Base-by-base conservation (phyloP, 176 grass and related monocot species). In the Juncus inflexus region DNA sequence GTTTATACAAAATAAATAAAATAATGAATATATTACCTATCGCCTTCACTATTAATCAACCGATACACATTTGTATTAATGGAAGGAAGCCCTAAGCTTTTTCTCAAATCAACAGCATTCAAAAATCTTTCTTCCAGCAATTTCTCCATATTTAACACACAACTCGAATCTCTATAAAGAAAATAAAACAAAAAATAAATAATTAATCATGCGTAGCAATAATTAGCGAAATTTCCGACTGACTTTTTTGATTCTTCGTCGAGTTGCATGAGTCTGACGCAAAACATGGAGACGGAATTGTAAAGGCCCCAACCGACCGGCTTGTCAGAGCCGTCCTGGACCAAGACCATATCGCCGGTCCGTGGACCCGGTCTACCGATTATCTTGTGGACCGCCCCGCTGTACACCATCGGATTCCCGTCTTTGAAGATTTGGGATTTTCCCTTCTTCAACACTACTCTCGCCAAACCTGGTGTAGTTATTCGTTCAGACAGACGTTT, bases 241-340 rank as follows among this genome's bases (percentile, higher is more conserved):
- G 47, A 91, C 87, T 84, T 91, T 86, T 42, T 86, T 63, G 73
- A 77, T 65, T 97, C 92, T 71, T 97, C 84, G 86, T 97, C 92
- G 37, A 86, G 70, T 62, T 97, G 92, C 92, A 97, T 89, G 56
- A 97, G 77, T 14, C 92, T 78, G 37, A 97, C 92, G 74, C 82
- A 97, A 74, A 91, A 97, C 92, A 91, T 97, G 53, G 92, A 97
- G 42, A 97, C 92, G 0, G 87, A 89, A 55, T 91, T 97, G 60
- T 97, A 91, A 37, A 97, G 52, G 58, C 92, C 92, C 92, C 92
- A 97, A 3, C 87, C 85, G 1, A 97, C 83, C 41, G 92, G 72
- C 77, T 81, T 97, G 38, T 91, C 82, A 66, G 82, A 72, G 2
- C 92, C 92, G 57, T 97, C 92, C 43, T 87, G 75, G 15, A 97